phyloP scores from a whole-genome alignment of 768 basidiomycete genomes.

The Xanthoconium purpureum region DNA sequence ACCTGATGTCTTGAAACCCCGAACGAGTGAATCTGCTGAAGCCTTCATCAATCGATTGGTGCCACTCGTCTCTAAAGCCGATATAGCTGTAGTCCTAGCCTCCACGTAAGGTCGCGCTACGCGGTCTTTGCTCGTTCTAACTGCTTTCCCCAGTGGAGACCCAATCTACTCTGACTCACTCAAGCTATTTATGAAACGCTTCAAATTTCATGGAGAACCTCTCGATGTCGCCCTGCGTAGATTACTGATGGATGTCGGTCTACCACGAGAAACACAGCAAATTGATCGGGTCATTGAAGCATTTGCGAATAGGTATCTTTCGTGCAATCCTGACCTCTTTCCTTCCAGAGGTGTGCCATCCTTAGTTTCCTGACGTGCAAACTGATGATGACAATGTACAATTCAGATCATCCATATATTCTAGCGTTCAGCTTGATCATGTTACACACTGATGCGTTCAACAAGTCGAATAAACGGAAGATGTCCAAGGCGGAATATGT shows the following conservation, averaged over 20 bases:
- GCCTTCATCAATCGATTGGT: conserved; percentile 65
- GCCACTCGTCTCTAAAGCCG: conserved; percentile 66
- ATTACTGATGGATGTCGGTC: conserved; percentile 84
- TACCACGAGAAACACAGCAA: conserved; percentile 96
- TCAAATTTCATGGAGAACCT: conserved; percentile 76
- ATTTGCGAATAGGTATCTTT: conserved; percentile 80
- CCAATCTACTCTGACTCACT: conserved; percentile 68
- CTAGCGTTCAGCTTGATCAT: conserved; percentile 97
- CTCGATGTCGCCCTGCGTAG: conserved; percentile 89
- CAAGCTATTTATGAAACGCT: conserved; percentile 65
- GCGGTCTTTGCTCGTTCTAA: conserved; percentile 7
- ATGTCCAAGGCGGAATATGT: conserved; percentile 96
- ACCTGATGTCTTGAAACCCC: conserved; percentile 50
- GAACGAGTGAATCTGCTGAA: conserved; percentile 64
- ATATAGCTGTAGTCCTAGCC: conserved; percentile 78
- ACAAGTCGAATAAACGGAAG: conserved; percentile 94
- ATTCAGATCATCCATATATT: conserved; percentile 87
- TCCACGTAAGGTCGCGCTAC: conserved; percentile 54
- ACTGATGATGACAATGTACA: neutral
- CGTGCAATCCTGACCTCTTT: conserved; percentile 82
- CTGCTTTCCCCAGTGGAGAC: conserved; percentile 53
- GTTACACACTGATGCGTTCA: conserved; percentile 98
- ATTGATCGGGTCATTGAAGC: conserved; percentile 97
- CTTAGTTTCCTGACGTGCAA: neutral
- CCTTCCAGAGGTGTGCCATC: conserved; percentile 59